These are phyloP conservation scores for Xylaria longipes DNA, from an alignment of 495 filamentous ascomycete species.

Conservation along the genomic window DNA sequence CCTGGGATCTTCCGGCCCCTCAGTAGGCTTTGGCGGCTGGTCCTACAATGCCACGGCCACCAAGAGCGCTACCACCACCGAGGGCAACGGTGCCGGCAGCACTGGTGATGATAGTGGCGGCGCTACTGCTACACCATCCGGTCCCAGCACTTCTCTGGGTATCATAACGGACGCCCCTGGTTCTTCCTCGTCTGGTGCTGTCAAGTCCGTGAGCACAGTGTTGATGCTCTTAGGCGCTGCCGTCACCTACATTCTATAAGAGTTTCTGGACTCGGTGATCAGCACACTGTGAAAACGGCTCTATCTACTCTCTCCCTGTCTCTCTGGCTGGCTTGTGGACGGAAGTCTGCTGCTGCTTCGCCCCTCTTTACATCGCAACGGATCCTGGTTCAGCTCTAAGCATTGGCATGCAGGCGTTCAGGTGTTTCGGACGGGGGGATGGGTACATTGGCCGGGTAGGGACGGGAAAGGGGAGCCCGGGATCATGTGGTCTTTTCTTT, in stretches of 20 bases:
- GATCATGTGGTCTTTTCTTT: background rate
- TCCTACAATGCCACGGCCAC: conserved; percentile 19
- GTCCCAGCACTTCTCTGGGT: conserved; percentile 35
- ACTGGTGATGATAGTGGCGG: conserved; percentile 12
- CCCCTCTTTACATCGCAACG: background rate
- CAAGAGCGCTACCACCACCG: background rate
- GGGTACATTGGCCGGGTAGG: background rate
- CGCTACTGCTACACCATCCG: conserved; percentile 35
- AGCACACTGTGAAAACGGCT: background rate
- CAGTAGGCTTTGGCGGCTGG: background rate
- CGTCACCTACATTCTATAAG: conserved; percentile 27
- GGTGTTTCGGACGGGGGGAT: background rate
- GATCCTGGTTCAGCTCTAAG: background rate
- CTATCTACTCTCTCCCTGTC: background rate
- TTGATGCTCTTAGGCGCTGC: conserved; percentile 31
- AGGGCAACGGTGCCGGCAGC: conserved; percentile 23
- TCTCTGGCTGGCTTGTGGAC: background rate
- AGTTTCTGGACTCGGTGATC: background rate
- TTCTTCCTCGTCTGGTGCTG: conserved; percentile 13
- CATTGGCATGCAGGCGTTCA: conserved; percentile 5
- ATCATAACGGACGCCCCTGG: conserved; percentile 24
- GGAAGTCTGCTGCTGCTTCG: background rate
- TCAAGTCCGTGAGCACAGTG: conserved; percentile 29
- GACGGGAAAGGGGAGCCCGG: background rate
- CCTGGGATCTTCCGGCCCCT: background rate